Base-by-base conservation (phyloP, 1,284 basidiomycete species). In the Xanthoconium separans region DNA sequence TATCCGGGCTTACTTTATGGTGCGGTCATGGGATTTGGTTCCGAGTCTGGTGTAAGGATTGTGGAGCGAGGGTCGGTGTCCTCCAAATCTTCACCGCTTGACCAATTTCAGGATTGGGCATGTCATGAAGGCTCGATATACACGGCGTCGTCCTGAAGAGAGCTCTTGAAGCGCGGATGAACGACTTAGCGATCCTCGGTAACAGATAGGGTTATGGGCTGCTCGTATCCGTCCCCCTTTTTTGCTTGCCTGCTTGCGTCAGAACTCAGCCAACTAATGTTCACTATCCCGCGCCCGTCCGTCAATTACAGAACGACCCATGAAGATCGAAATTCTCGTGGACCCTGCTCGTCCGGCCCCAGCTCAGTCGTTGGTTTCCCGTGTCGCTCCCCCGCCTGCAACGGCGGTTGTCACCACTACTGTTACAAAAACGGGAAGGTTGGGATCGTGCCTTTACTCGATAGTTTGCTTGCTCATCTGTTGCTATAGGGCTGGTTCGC, bases 301-400 rank as follows among this genome's bases (percentile, higher is more conserved):
- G 65, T 64, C 65, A 58, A 65, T 60, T 64, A 74, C 77, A 97
- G 94, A 95, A 82, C 91, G 92, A 66, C 91, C 95, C 27, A 96
- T 99, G 91, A 96, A 95, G 81, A 95, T 98, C 61, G 96, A 98
- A 80, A 93, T 98, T 59, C 86, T 98, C 44, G 83, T 98, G 69
- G 93, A 96, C 78, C 94, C 94, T 24, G 79, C 87, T 50, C 82
- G 83, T 51, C 80, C 85, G n/a, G 79, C 82, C 6, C 79, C 88
- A 10, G 62, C 75, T 18, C 73, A 74, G 22, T 77, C 85, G 4
- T 79, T 95, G 60, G 84, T 81, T 20, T 82, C 84, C 24, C 85
- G 87, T 51, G 85, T 91, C 31, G 83, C 88, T 3, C 80, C 87
- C 45, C 78, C 80, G n/a, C 73, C 75, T 39, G 67, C 75, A 42